phyloP scores from a whole-genome alignment of 345 rosid genomes.

The Bruguiera parviflora region DNA sequence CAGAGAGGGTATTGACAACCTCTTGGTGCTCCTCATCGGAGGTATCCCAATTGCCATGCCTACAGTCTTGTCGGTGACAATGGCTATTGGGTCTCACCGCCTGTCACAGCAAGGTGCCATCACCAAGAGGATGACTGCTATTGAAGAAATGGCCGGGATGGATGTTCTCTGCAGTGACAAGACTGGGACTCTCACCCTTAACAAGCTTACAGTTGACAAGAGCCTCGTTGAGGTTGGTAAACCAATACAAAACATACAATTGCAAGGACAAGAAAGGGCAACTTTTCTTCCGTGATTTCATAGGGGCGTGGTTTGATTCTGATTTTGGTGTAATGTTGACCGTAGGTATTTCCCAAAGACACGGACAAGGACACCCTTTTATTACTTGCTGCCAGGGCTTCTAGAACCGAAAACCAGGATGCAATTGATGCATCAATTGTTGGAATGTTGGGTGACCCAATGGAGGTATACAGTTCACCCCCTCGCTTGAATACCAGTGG shows the following conservation, averaged over 20 bases:
- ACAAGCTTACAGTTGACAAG: conserved; percentile 92
- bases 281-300: background rate
- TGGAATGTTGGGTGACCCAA: conserved; percentile 76
- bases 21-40: conserved; percentile 92
- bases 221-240: conserved; percentile 59
- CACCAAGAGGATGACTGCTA: conserved; percentile 97
- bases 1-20: conserved; percentile 87
- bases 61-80: conserved; percentile 88
- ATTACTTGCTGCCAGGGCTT: conserved; percentile 77
- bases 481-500: background rate
- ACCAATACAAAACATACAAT: background rate
- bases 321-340: conserved; percentile 4
- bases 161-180: conserved; percentile 96
- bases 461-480: conserved; percentile 40
- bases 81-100: conserved; percentile 97
- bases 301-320: background rate
- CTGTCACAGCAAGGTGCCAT: conserved; percentile 93
- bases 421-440: conserved; percentile 95
- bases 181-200: conserved; percentile 91
- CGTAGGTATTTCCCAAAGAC: conserved; percentile 50
- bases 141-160: conserved; percentile 99
- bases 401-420: conserved; percentile 90
- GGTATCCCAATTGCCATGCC: conserved; percentile 99
- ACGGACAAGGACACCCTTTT: conserved; percentile 52
- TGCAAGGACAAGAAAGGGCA: background rate